Conservation (phyloP, 1,284 basidiomycete species). For the Moesziomyces parantarcticus region DNA sequence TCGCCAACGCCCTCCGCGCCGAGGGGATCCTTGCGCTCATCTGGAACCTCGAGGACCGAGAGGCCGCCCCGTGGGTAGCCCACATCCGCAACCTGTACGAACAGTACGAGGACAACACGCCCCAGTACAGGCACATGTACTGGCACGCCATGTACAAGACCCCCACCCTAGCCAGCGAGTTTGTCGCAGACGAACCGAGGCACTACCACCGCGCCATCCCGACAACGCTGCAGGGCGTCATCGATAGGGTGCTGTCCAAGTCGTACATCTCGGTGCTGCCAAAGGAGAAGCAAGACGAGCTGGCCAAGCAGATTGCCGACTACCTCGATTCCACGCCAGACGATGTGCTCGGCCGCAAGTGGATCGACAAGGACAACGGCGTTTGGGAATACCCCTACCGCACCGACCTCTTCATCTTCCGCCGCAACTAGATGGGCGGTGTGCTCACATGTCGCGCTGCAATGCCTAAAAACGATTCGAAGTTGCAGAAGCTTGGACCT, state of each 20-base stretch:
- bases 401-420: conserved; percentile 52
- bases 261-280: conserved; percentile 59
- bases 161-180: conserved; percentile 29
- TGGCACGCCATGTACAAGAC: conserved; percentile 62
- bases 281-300: conserved; percentile 36
- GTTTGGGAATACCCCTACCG: conserved; percentile 58
- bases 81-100: conserved; percentile 61
- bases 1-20: conserved; percentile 43
- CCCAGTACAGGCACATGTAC: conserved; percentile 62
- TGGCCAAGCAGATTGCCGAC: conserved; percentile 22
- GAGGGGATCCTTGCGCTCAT: conserved; percentile 58
- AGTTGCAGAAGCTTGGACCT: too few relatives aligned
- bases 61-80: conserved; percentile 60
- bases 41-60: conserved; percentile 65
- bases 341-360: conserved; percentile 42
- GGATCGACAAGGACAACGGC: conserved; percentile 60
- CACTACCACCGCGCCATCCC: conserved; percentile 53
- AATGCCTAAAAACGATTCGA: too few relatives aligned
- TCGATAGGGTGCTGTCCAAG: conserved; percentile 53
- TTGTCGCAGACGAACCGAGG: conserved; percentile 31
- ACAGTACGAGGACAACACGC: conserved; percentile 53
- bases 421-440: conserved; percentile 12
- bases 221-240: conserved; percentile 51
- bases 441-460: background rate
- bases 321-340: conserved; percentile 44